Percentiles rank a stretch among this genome's conserved stretches.
Conservation (phyloP, 164 flowering plant genomes). For the Annona squamosa region DNA sequence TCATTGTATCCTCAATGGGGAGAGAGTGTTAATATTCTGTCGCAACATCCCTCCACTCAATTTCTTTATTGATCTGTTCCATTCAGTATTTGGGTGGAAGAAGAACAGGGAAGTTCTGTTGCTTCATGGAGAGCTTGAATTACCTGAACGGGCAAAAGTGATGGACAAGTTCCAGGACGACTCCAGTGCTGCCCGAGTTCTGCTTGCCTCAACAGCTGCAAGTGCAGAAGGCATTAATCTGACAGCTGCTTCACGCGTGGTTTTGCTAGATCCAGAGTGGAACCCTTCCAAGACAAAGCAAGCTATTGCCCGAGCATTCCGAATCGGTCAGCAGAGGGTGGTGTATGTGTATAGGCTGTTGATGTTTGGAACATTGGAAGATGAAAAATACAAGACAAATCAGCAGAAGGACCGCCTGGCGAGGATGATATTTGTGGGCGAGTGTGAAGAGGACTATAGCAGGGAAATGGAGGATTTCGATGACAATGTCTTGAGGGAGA, state of each 20-base stretch:
- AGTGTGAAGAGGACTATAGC: constrained; percentile 58
- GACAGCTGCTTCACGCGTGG: constrained; percentile 96
- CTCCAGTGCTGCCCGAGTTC: constrained; percentile 46
- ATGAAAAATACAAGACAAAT: constrained; percentile 67
- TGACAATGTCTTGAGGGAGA: constrained; percentile 72
- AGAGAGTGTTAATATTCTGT: constrained; percentile 80
- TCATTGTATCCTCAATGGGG: constrained; percentile 42
- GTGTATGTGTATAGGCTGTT: constrained; percentile 87
- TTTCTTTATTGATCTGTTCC: constrained; percentile 53
- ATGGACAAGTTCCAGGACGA: constrained; percentile 82
- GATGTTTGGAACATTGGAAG: constrained; percentile 66
- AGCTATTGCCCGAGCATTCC: constrained; percentile 89
- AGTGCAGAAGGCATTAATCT: constrained; percentile 91
- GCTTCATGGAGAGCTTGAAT: constrained; percentile 77
- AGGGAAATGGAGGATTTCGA: constrained; percentile 78
- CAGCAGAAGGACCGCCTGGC: constrained; percentile 91
- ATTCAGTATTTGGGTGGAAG: constrained; percentile 55
- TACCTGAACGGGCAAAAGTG: constrained; percentile 62
- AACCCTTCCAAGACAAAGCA: constrained; percentile 97
- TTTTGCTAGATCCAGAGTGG: constrained; percentile 89
- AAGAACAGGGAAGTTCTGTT: constrained; percentile 61
- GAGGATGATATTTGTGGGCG: constrained; percentile 76
- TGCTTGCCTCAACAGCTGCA: constrained; percentile 80
- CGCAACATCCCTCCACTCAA: constrained; percentile 79
- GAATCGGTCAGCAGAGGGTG: constrained; percentile 88